These are phyloP conservation scores for Dioscorea dumetorum DNA, from an alignment of 106 monocot genomes.

Conservation along the genomic window DNA sequence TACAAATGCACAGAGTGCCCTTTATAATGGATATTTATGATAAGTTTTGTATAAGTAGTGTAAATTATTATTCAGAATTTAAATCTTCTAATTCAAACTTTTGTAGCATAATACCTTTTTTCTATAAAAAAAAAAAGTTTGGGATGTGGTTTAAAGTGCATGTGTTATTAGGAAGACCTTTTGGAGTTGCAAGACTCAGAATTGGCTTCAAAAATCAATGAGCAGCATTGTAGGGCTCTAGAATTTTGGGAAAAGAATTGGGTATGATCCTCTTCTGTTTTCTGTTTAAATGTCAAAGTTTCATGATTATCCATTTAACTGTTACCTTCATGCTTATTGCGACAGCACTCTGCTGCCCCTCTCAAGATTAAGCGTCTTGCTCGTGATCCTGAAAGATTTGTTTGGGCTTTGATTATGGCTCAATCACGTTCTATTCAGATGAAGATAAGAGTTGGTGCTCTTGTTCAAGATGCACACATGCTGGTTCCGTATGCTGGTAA, in stretches of 20 bases:
- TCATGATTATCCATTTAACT: conserved; percentile 7
- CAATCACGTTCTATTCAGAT: conserved; percentile 65
- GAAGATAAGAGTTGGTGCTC: conserved; percentile 75
- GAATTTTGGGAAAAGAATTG: conserved; percentile 97
- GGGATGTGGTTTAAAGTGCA: background rate
- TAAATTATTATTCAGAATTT: too few species aligned
- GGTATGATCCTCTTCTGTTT: conserved; percentile 30
- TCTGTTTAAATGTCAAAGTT: background rate
- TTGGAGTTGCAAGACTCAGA: conserved; percentile 65
- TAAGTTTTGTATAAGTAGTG: too few species aligned
- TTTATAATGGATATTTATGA: too few species aligned
- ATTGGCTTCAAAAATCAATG: conserved; percentile 58
- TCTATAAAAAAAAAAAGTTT: too few species aligned
- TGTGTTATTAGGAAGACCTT: conserved; percentile 63
- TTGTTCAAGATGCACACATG: conserved; percentile 71
- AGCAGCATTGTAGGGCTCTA: conserved; percentile 45
- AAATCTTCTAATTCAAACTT: too few species aligned
- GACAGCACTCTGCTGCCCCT: conserved; percentile 72
- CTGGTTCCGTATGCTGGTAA: conserved; percentile 95
- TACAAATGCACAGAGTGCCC: too few species aligned
- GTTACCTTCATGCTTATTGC: conserved; percentile 9
- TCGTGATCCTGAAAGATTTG: conserved; percentile 70
- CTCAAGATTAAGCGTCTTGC: conserved; percentile 94
- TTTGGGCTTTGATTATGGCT: conserved; percentile 84
- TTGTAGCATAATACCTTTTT: too few species aligned